Percentiles rank a stretch among this genome's conserved stretches.
Evolutionary conservation across 768 basidiomycete genomes (phyloP).

Genomic region (Serendipita vermifera): DNA sequence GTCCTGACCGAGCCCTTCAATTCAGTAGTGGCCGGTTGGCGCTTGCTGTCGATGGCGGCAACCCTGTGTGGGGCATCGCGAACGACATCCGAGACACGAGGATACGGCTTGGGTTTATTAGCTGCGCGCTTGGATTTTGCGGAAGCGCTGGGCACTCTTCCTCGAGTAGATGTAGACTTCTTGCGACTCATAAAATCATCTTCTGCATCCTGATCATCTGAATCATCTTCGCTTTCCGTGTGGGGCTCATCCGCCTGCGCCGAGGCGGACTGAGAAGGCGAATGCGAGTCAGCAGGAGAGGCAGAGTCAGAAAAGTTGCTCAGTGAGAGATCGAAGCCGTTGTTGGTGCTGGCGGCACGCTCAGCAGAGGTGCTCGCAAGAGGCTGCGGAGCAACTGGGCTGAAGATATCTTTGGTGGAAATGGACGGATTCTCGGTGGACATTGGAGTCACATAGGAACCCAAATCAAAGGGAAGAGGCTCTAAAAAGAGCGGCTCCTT

Average conservation of each 20-base stretch:
- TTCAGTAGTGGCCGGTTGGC: constrained; percentile 6
- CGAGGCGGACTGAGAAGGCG: constrained; percentile 8
- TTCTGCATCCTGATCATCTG: background rate
- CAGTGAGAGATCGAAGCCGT: background rate
- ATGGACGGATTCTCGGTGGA: background rate
- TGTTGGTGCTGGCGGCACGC: background rate
- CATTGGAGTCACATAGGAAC: background rate
- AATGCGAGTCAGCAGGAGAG: constrained; percentile 7
- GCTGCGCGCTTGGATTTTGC: constrained; percentile 6
- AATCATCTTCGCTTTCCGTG: background rate
- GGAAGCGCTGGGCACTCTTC: background rate
- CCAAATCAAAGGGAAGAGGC: constrained; percentile 9
- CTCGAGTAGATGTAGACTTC: background rate
- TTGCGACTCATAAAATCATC: constrained; percentile 3
- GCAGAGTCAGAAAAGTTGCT: background rate
- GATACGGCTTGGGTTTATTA: constrained; percentile 9
- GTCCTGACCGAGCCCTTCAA: background rate
- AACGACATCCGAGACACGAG: constrained; percentile 8
- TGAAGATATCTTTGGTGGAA: constrained; percentile 4
- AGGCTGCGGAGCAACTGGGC: background rate
- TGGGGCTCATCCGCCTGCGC: background rate
- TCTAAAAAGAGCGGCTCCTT: constrained; percentile 2
- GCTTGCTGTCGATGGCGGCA: background rate
- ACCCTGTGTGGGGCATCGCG: constrained; percentile 7
- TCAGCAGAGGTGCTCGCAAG: background rate